Base-by-base conservation (phyloP, 306 rosid species). In the Carpinus viminea region DNA sequence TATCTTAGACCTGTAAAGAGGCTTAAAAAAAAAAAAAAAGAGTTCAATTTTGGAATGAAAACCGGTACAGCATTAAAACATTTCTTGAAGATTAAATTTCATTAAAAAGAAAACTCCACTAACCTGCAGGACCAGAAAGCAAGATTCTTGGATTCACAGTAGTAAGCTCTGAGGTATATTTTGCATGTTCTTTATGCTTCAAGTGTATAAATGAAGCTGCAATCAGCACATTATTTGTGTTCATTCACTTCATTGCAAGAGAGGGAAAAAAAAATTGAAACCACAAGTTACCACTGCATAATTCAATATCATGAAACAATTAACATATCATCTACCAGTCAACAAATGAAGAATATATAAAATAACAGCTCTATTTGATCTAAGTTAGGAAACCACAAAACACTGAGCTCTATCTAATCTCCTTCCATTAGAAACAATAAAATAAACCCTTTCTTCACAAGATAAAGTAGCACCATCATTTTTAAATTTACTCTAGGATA, bases 61-160 rank as follows among this genome's bases (percentile, higher is more conserved):
- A 69, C 10, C 17, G 51, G 45, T 60, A 74, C 5, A 24, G 64
- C 56, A 62, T 20, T 57, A 56, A 59, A 56, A 70, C 16, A 57
- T 26, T 60, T 43, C 51, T 73, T 55, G 21, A 47, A 78, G 74
- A 75, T 5, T 66, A 53, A 48, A 72, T 6, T 54, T 20, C 8
- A 70, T 41, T 26, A 41, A 41, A 41, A 41, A 41, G 0, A 41
- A 41, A 46, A 74, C 31, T 48, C 77, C 75, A 82, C 89, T 77
- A 10, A 96, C 99, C 99, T 85, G 97, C 96, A 56, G 98, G 99
- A 76, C 99, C 98, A 69, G 98, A 96, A 31, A 96, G 98, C 88
- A 96, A 86, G 83, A 96, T 90, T 47, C 99, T 94, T 20, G 99
- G 99, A 74, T 93, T 96, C 82, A 96, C 92, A 72, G 98, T 93